phyloP scores from a whole-genome alignment of 2,329 filamentous ascomycete genomes.

The Lasiodiplodia hormozganensis region DNA sequence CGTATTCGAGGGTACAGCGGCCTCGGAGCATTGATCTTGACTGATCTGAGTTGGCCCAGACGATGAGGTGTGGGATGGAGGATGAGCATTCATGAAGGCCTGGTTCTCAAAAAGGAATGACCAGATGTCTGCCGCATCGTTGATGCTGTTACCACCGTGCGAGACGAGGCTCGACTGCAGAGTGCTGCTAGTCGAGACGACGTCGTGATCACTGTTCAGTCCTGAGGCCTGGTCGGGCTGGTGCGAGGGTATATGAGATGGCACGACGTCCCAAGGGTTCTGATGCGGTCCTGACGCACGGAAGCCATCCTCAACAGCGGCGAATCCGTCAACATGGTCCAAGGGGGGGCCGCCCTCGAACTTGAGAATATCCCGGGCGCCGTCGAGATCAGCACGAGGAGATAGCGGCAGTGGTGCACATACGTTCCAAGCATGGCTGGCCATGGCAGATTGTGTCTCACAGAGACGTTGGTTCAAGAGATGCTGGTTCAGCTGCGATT shows the following conservation, averaged over 20 bases:
- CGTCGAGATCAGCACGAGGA: background rate
- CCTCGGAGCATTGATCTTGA: background rate
- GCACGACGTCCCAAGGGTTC: background rate
- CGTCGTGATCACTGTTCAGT: background rate
- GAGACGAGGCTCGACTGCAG: background rate
- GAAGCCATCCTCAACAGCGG: background rate
- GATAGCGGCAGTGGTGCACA: background rate
- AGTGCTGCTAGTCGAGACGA: background rate
- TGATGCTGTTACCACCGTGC: background rate
- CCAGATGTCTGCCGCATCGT: background rate
- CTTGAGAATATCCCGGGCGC: background rate
- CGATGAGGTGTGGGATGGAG: background rate
- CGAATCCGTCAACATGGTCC: background rate
- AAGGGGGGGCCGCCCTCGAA: background rate
- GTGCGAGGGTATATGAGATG: background rate
- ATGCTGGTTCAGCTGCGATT: background rate
- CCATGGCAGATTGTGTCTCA: conserved; percentile 24
- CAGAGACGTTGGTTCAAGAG: background rate
- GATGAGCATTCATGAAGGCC: background rate
- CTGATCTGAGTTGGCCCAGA: background rate
- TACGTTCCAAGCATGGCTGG: conserved; percentile 23
- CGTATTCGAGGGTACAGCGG: background rate
- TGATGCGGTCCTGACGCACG: background rate
- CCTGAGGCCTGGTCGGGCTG: background rate
- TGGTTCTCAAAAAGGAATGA: background rate